Percentiles rank a stretch among this genome's conserved stretches.
phyloP scores from a whole-genome alignment of 305 asterid genomes.

The Fraxinus greggii region DNA sequence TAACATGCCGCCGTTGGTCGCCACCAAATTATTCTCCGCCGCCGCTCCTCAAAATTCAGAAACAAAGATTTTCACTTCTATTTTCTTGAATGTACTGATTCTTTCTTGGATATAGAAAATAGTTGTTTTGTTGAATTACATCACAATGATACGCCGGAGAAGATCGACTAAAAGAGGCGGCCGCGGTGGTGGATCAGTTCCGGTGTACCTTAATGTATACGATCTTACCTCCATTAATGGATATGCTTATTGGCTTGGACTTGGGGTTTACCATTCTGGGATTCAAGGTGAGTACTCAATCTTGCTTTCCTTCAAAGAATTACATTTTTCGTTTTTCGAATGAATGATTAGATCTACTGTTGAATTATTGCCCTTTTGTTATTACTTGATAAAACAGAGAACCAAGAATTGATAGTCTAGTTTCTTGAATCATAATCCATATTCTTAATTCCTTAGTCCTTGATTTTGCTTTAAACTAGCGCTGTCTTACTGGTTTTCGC shows the following conservation, averaged over 20 bases:
- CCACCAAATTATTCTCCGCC: conserved; percentile 3
- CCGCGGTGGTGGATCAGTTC: conserved; percentile 40
- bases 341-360: not conserved
- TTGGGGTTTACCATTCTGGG: conserved; percentile 83
- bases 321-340: not conserved
- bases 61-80: not conserved
- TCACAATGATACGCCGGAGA: conserved; percentile 69
- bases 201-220: conserved; percentile 71
- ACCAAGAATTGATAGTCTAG: not conserved
- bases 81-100: not conserved
- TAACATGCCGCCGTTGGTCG: conserved; percentile 1
- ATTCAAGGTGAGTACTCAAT: conserved; percentile 53
- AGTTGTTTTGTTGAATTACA: not conserved
- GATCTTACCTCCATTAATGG: conserved; percentile 75
- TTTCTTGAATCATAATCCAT: not conserved
- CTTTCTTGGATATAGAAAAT: not conserved
- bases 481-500: not conserved
- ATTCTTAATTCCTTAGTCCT: not conserved
- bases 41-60: not conserved
- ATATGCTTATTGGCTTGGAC: conserved; percentile 85
- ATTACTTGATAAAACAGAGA: not conserved
- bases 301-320: not conserved
- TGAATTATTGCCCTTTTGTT: not conserved
- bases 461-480: not conserved
- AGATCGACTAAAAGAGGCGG: conserved; percentile 41